Percentiles rank a stretch among this genome's conserved stretches.
Evolutionary conservation across 495 filamentous ascomycete genomes (phyloP).

Genomic region (Podospora pseudoanserina): DNA sequence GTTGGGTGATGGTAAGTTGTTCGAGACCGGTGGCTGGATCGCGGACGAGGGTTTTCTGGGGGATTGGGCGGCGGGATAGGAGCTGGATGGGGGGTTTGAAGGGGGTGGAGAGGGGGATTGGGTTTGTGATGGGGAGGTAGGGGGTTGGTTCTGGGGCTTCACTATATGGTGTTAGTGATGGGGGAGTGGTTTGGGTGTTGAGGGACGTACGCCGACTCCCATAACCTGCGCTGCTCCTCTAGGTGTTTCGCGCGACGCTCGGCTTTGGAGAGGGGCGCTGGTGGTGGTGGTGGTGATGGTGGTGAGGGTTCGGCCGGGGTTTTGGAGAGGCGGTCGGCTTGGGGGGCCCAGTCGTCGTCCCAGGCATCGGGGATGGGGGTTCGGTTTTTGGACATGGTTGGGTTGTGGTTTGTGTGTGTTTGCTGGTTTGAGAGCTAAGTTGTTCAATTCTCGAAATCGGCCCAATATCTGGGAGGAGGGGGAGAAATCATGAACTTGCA

Average conservation of each 20-base stretch:
- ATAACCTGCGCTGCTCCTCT: constrained; percentile 77
- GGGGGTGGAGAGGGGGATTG: constrained; percentile 69
- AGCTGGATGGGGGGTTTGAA: constrained; percentile 81
- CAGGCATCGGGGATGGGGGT: constrained; percentile 65
- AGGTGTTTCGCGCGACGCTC: constrained; percentile 76
- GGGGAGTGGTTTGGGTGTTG: not conserved
- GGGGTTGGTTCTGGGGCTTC: constrained; percentile 58
- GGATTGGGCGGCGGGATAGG: constrained; percentile 73
- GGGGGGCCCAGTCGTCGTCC: constrained; percentile 82
- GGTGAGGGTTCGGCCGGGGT: constrained; percentile 13
- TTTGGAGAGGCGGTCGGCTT: constrained; percentile 58
- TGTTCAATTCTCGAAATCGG: not conserved
- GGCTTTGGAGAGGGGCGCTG: constrained; percentile 55
- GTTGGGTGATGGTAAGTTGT: constrained; percentile 41
- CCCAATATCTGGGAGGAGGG: not conserved
- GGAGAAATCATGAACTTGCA: not conserved
- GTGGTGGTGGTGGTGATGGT: constrained; percentile 39
- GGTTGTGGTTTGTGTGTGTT: not conserved
- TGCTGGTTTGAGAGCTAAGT: not conserved
- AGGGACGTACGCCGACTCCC: constrained; percentile 74
- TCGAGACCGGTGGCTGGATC: constrained; percentile 54
- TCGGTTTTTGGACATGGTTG: not conserved
- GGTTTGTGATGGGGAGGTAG: constrained; percentile 62
- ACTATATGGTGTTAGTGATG: constrained; percentile 14
- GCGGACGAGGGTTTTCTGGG: constrained; percentile 44